These are phyloP conservation scores for Martiniozyma asiatica DNA, from an alignment of 1,139 yeast genomes.

Conservation along the genomic window DNA sequence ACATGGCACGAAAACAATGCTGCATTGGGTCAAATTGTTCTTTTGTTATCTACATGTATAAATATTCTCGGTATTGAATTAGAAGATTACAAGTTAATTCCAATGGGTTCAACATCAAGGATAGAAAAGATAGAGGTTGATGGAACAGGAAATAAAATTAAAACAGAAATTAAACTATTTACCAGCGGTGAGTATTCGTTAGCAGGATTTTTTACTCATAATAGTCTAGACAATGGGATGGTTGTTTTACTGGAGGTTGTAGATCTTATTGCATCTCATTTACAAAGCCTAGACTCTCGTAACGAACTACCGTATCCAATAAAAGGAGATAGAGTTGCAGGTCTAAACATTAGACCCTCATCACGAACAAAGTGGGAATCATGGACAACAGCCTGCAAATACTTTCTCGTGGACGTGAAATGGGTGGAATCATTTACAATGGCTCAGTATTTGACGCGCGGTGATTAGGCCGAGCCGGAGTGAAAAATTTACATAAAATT, in stretches of 20 bases:
- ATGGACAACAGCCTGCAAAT: slow-evolving; percentile 88
- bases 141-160: slow-evolving; percentile 22
- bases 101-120: slow-evolving; percentile 76
- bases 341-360: slow-evolving; percentile 59
- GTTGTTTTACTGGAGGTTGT: slow-evolving; percentile 59
- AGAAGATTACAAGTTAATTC: slow-evolving; percentile 53
- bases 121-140: slow-evolving; percentile 47
- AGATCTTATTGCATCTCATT: slow-evolving; percentile 39
- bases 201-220: slow-evolving; percentile 58
- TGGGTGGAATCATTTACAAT: slow-evolving; percentile 36
- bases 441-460: slow-evolving; percentile 12
- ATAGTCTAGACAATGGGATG: slow-evolving; percentile 66
- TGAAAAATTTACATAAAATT: neutral
- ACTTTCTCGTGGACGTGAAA: slow-evolving; percentile 56
- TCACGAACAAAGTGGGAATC: slow-evolving; percentile 53
- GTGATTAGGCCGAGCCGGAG: slow-evolving; percentile 1
- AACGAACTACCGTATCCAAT: slow-evolving; percentile 63
- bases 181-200: slow-evolving; percentile 48
- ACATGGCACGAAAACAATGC: slow-evolving; percentile 92
- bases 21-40: slow-evolving; percentile 76
- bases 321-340: slow-evolving; percentile 60
- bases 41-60: slow-evolving; percentile 55
- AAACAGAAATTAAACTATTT: slow-evolving; percentile 33
- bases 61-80: slow-evolving; percentile 45
- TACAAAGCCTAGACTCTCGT: slow-evolving; percentile 38